Conservation (phyloP, 345 rosid species). For the Limnanthes douglasii region DNA sequence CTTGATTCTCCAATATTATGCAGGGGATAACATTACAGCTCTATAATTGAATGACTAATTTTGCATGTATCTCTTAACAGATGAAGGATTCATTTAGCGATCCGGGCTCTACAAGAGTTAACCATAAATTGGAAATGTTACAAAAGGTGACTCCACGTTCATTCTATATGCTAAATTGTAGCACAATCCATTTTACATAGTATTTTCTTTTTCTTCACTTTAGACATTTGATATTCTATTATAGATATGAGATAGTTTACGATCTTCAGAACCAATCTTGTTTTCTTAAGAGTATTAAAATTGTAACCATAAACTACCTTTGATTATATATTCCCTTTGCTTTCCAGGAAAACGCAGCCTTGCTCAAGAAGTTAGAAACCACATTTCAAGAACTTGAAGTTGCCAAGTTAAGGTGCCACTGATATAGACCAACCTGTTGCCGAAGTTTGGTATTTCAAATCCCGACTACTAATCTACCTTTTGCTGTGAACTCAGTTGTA, state of each 20-base stretch:
- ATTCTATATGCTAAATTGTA: too few relatives aligned
- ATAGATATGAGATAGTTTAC: too few relatives aligned
- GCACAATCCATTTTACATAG: too few relatives aligned
- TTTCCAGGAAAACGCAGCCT: slow-evolving; percentile 38
- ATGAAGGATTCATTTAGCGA: slow-evolving; percentile 25
- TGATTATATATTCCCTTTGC: slow-evolving; percentile 8
- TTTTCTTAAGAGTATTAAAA: too few relatives aligned
- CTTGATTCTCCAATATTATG: too few relatives aligned
- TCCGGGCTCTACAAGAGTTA: slow-evolving; percentile 16
- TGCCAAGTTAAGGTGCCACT: slow-evolving; percentile 28
- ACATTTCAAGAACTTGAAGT: slow-evolving; percentile 32
- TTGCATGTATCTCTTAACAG: slow-evolving; percentile 24
- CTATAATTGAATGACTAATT: too few relatives aligned
- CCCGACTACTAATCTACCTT: too few relatives aligned
- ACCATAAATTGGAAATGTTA: slow-evolving; percentile 27
- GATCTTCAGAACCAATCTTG: too few relatives aligned
- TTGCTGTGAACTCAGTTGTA: too few relatives aligned
- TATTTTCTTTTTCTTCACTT: too few relatives aligned
- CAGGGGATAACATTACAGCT: too few relatives aligned
- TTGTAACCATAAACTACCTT: not conserved
- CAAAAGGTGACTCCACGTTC: slow-evolving; percentile 51
- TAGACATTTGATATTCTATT: too few relatives aligned
- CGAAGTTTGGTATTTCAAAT: not conserved
- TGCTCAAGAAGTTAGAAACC: slow-evolving; percentile 27
- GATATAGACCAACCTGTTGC: slow-evolving; percentile 7